Conservation (phyloP, 192 early-diverging fungal genomes). For the Umbelopsis vinacea region DNA sequence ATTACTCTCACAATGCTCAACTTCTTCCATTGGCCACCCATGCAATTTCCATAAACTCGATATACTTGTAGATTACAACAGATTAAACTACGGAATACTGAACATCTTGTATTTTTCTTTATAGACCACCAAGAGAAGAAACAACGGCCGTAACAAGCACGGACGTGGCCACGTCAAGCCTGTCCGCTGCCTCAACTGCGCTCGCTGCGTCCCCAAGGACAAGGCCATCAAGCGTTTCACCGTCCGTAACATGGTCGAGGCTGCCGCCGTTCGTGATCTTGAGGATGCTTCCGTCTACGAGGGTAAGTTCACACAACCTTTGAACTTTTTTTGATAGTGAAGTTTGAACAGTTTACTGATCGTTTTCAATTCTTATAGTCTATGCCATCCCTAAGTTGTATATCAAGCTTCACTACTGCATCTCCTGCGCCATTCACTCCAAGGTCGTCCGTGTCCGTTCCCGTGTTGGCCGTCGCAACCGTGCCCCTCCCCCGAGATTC, state of each 20-base stretch:
- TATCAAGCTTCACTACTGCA: slow-evolving; percentile 98
- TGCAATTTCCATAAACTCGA: not conserved
- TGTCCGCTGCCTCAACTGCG: slow-evolving; percentile 99
- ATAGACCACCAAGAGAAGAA: slow-evolving; percentile 98
- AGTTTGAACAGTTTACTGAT: not conserved
- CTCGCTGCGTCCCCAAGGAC: slow-evolving; percentile 92
- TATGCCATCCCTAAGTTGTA: slow-evolving; percentile 99
- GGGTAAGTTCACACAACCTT: slow-evolving; percentile 52
- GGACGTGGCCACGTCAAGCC: slow-evolving; percentile 98
- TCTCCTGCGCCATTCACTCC: slow-evolving; percentile 97
- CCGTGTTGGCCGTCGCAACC: slow-evolving; percentile 85
- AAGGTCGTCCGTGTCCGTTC: slow-evolving; percentile 96
- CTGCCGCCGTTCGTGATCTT: slow-evolving; percentile 96
- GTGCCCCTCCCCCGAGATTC: slow-evolving; percentile 93
- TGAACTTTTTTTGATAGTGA: not conserved
- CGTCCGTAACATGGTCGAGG: slow-evolving; percentile 99
- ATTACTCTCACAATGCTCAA: not conserved
- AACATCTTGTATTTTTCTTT: slow-evolving; percentile 8
- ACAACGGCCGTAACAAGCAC: slow-evolving; percentile 99
- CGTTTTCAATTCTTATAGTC: slow-evolving; percentile 48
- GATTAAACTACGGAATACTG: slow-evolving; percentile 1
- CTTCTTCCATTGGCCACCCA: not conserved
- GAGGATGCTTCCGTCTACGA: slow-evolving; percentile 95
- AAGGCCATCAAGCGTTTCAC: slow-evolving; percentile 99
- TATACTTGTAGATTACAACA: not conserved